Evolutionary conservation across 2,329 filamentous ascomycete genomes (phyloP), one percentile per base, ranked within the genome.

Genomic region (Plectosphaerella plurivora): DNA sequence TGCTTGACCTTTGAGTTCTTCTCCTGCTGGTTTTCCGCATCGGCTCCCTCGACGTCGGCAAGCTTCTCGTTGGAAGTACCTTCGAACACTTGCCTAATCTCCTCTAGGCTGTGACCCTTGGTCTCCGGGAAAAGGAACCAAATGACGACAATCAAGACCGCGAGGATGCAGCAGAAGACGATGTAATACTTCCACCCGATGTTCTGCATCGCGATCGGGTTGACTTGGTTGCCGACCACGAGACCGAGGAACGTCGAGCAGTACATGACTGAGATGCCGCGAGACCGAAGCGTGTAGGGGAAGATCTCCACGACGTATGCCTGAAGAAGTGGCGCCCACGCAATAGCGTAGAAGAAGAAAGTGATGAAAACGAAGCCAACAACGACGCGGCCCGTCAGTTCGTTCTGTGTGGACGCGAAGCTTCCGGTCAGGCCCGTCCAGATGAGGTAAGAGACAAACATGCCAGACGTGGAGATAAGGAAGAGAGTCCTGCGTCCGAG

Each of bases 151-250:
- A 72, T 49, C 11, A 69, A 60, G 4, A 64, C 51, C 1, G 57
- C 58, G 16, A 73, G 42, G 37, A 70, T 68, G 9, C 64, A 67
- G 52, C 66, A 63, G 49, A 69, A 74, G 10, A 74, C 62, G 39
- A 68, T 65, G 45, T 71, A 75, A 53, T 73, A 74, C 47, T 63
- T 69, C 69, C 71, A 75, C 0, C 55, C 60, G 11, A 75, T 67
- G 0, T 55, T 61, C 1, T 61, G 55, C 49, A 75, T 65, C 0
- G 68, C 71, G 5, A 74, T 67, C 0, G 72, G 73, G 47, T 72
- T 73, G 45, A 71, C 66, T 44, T 70, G 70, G 52, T 70, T 69
- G 18, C 68, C 70, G 44, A 74, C 66, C 1, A 61, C 65, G 12
- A 66, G 42, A 4, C 47, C 47, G 12, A 44, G 45, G 12, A 49